A percentile compares a stretch with the other conserved stretches of the same genome.
Evolutionary conservation across 306 rosid genomes (phyloP).

Genomic region (Astragalus membranaceus): DNA sequence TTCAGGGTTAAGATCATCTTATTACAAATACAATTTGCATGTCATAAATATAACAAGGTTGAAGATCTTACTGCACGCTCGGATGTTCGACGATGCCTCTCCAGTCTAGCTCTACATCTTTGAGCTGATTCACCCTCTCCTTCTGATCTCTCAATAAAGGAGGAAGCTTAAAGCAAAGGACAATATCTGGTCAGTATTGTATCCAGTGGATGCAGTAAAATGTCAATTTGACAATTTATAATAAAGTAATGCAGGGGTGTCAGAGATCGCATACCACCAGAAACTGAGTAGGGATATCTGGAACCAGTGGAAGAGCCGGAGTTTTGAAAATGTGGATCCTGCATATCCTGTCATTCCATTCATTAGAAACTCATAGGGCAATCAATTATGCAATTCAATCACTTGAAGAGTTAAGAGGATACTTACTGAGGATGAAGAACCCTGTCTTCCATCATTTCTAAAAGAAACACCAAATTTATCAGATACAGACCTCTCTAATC

Average conservation of each 20-base stretch:
- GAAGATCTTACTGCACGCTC: constrained; percentile 79
- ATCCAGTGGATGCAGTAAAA: constrained; percentile 12
- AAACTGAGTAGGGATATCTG: constrained; percentile 45
- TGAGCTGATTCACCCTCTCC: constrained; percentile 85
- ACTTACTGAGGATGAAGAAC: constrained; percentile 64
- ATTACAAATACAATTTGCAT: not conserved
- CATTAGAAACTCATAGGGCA: constrained; percentile 6
- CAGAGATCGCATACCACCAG: constrained; percentile 50
- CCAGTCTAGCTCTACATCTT: constrained; percentile 93
- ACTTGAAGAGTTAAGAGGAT: constrained; percentile 1
- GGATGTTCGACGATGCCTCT: constrained; percentile 83
- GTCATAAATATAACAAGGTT: constrained; percentile 6
- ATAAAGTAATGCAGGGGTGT: constrained; percentile 1
- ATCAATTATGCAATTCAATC: constrained; percentile 16
- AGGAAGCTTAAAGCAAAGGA: constrained; percentile 37
- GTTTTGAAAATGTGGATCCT: constrained; percentile 46
- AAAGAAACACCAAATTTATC: constrained; percentile 56
- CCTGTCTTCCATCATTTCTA: constrained; percentile 54
- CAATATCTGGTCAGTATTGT: constrained; percentile 12
- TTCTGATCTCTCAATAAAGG: constrained; percentile 56
- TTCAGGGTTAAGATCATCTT: constrained; percentile 18
- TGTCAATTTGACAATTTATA: constrained; percentile 16
- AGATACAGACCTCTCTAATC: constrained; percentile 81
- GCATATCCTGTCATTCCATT: constrained; percentile 54
- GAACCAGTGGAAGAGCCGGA: constrained; percentile 32